phyloP scores from a whole-genome alignment of 768 basidiomycete species.

The Collybia sordida region DNA sequence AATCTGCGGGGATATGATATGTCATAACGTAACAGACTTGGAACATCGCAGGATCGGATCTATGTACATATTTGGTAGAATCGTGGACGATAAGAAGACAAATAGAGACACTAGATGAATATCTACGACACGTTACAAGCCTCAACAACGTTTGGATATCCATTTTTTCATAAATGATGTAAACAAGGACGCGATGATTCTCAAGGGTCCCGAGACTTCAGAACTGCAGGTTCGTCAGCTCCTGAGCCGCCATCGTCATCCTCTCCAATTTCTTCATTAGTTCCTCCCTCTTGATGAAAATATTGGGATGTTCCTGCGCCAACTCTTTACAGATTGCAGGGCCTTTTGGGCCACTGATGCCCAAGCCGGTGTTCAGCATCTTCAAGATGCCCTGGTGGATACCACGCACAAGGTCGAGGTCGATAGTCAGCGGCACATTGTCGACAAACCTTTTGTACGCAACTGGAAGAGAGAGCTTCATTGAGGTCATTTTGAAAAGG shows the following conservation, averaged over 20 bases:
- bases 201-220: too few relatives aligned
- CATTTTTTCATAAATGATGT: too few relatives aligned
- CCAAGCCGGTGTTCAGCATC: constrained; percentile 47
- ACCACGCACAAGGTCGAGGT: constrained; percentile 55
- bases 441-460: constrained; percentile 61
- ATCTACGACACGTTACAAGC: too few relatives aligned
- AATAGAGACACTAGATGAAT: too few relatives aligned
- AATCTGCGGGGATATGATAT: too few relatives aligned
- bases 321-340: constrained; percentile 46
- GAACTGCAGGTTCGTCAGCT: constrained; percentile 22
- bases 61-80: too few relatives aligned
- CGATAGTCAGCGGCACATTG: constrained; percentile 55
- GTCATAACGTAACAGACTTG: too few relatives aligned
- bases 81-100: too few relatives aligned
- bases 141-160: too few relatives aligned
- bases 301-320: constrained; percentile 46
- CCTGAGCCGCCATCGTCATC: constrained; percentile 41
- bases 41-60: too few relatives aligned
- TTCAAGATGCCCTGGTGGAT: constrained; percentile 43
- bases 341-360: constrained; percentile 48
- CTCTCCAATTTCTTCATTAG: constrained; percentile 50
- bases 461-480: constrained; percentile 36
- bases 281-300: constrained; percentile 47
- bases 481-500: too few relatives aligned
- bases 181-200: too few relatives aligned